Conservation (phyloP, 305 asterid genomes). For the Fraxinus baroniana region DNA sequence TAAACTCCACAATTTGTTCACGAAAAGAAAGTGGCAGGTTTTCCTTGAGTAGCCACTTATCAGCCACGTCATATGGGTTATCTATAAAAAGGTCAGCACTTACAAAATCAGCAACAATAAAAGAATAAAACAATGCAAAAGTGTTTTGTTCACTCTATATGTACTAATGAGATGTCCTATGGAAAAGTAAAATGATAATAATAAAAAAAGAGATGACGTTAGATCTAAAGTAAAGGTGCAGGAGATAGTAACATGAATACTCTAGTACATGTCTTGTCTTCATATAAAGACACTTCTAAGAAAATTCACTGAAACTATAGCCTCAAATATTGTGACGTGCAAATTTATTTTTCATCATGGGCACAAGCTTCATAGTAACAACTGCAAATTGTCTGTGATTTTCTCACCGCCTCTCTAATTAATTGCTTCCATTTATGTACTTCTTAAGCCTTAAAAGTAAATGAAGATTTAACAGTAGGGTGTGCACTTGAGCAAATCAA, state of each 20-base stretch:
- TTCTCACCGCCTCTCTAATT: not conserved
- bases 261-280: not conserved
- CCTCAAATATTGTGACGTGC: not conserved
- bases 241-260: not conserved
- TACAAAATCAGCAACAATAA: constrained; percentile 22
- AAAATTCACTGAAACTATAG: not conserved
- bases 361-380: not conserved
- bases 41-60: constrained; percentile 90
- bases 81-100: constrained; percentile 46
- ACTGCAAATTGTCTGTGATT: not conserved
- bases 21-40: constrained; percentile 84
- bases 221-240: not conserved
- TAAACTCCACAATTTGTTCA: constrained; percentile 88
- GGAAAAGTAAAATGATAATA: not conserved
- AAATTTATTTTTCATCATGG: not conserved
- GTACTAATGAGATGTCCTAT: not conserved
- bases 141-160: not conserved
- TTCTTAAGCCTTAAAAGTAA: not conserved
- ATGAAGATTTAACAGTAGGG: not conserved
- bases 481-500: not conserved
- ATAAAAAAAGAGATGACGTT: not conserved
- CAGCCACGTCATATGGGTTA: constrained; percentile 88
- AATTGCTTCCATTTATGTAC: not conserved
- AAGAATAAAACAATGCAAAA: not conserved
- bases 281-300: not conserved